Evolutionary conservation across 305 asterid genomes (phyloP), one percentile per base, ranked within the genome.

Genomic region (Fraxinus dipetala): DNA sequence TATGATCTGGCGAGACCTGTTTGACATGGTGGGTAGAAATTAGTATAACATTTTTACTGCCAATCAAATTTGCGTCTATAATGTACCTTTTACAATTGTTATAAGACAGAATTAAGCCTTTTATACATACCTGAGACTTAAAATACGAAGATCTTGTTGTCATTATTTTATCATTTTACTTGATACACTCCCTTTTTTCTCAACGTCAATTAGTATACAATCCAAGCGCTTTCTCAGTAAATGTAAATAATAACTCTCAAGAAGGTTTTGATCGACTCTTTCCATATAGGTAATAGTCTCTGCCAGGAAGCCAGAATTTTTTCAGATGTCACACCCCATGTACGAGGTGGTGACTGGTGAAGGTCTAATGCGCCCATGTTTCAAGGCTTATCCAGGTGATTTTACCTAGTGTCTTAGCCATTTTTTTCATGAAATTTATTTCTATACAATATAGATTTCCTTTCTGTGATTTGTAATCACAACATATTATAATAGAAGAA

Each of bases 291-390:
- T 94, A 40, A 94, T 94, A 78, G 98, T 94, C 82, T 94, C 98
- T 59, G 92, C 98, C 69, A 89, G 97, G 90, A 94, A 94, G 88
- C 98, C 98, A 59, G 98, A 94, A 83, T 94, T 94, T 84, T 94
- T 94, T 86, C 98, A 93, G 87, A 90, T 88, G 92, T 90, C 97
- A 65, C 97, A 94, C 86, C 98, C 98, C 14, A 79, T 94, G 94
- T 94, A 94, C 79, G 97, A 94, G 90, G 97, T 94, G 85, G 98
- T 93, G 87, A 94, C 97, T 61, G 92, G 89, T 84, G 98, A 94
- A 90, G 98, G 98, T 81, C 90, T 94, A 75, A 91, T 94, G 98
- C 95, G 97, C 76, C 98, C 98, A 76, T 94, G 98, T 88, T 93
- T 94, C 87, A 93, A 91, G 88, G 93, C 95, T 87, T 70, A 72